Percentiles rank a stretch among this genome's conserved stretches.
Evolutionary conservation across 2,329 filamentous ascomycete species (phyloP).

Genomic region (Alternaria longipes): DNA sequence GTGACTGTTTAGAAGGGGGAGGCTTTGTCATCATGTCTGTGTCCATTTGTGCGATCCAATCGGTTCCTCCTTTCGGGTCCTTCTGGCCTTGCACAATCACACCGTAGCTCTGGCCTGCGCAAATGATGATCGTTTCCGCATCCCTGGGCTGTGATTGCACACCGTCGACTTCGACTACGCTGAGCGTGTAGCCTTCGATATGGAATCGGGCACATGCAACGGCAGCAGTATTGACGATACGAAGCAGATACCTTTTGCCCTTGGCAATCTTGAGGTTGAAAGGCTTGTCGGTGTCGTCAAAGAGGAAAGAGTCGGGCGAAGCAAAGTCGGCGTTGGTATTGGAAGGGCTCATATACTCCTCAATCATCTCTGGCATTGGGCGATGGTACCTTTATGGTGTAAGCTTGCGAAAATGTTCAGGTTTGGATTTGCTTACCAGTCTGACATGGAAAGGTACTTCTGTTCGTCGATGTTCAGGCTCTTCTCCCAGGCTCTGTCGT

Average conservation of each 20-base stretch:
- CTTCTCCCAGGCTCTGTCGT: constrained; percentile 51
- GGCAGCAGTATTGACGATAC: constrained; percentile 67
- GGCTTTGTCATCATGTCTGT: constrained; percentile 58
- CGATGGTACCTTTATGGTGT: constrained; percentile 11
- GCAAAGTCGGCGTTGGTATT: constrained; percentile 43
- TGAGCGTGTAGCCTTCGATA: constrained; percentile 50
- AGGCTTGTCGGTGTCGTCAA: constrained; percentile 21
- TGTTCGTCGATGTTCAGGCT: constrained; percentile 46
- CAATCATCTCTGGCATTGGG: constrained; percentile 42
- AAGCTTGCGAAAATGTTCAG: constrained; percentile 30
- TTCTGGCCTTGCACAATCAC: constrained; percentile 30
- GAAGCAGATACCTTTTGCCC: constrained; percentile 68
- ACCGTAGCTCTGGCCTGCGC: constrained; percentile 39
- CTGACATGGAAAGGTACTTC: constrained; percentile 13
- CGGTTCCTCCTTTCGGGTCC: constrained; percentile 59
- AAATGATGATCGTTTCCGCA: constrained; percentile 50
- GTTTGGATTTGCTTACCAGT: constrained; percentile 5
- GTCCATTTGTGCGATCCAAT: constrained; percentile 64
- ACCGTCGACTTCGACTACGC: constrained; percentile 42
- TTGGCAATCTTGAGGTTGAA: constrained; percentile 52
- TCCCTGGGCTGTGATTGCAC: constrained; percentile 52
- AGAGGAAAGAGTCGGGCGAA: constrained; percentile 14
- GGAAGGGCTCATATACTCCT: constrained; percentile 55
- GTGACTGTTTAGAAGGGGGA: constrained; percentile 27
- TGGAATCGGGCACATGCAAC: constrained; percentile 56